Base-by-base conservation (phyloP, 345 rosid genomes). In the Hypericum perforatum region DNA sequence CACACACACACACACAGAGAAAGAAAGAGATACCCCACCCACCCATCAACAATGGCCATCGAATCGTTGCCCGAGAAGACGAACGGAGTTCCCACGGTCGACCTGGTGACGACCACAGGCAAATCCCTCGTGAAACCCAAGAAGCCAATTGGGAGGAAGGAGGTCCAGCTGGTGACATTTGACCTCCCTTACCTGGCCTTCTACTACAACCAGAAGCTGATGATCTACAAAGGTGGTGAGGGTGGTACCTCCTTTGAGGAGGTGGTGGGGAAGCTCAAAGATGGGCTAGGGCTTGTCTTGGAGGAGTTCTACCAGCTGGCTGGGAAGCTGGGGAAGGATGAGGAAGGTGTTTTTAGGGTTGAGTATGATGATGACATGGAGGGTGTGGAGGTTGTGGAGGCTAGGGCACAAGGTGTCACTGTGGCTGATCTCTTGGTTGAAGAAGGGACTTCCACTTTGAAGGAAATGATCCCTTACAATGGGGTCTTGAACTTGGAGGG, bases 101-200 rank as follows among this genome's bases (percentile, higher is more conserved):
- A 52, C 65, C 59, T 65, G 65, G 73, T 90, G 62, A 82, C 77
- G 47, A 37, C 76, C 46, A 58, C 62, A 0, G 56, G 54, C 47
- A 85, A 69, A 51, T 65, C 76, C 71, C 78, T 69, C 11, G 91
- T 80, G 55, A 85, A 80, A 65, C 97, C 98, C 7, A 48, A 43
- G 53, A 78, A 75, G 51, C 52, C 47, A 5, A 45, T 88, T 4
- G 97, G 97, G 41, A 80, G 72, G 63, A 77, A 59, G 47, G 89
- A 88, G 12, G 81, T 80, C 49, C 83, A 78, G 5, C 49, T 92
- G 64, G 74, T 83, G 48, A 92, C 97, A 0, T 92, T 88, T 58
- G 98, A 92, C 66, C 94, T 92, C 43, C 98, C 98, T 5, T 88
- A 85, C 69, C 56, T 92, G 8, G 89, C 78, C 7, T 81, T 88